Base-by-base conservation (phyloP, 129 eudicot species). In the Ambrosia artemisiifolia region DNA sequence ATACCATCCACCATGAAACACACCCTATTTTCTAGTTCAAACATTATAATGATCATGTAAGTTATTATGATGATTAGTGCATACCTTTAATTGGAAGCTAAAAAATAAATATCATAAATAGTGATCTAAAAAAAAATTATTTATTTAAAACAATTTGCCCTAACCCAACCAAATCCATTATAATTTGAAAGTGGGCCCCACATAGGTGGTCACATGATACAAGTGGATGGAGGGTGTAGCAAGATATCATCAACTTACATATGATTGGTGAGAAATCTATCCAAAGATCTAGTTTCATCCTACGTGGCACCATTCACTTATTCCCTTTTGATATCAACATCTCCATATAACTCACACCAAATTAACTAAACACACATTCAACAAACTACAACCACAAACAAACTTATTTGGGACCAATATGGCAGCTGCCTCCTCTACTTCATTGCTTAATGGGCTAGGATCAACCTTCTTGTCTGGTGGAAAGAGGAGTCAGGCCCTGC, bases 401-500 rank as follows among this genome's bases (percentile, higher is more conserved):
- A 67, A 19, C 49, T 47, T 28, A 11, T 73, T 47, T 57, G 24
- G 36, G 12, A 50, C 59, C 53, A 66, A 47, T 63, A 60, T 72
- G 70, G 70, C 73, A 48, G 89, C 89, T 69, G 81, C 94, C 33
- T 79, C 91, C 49, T 86, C 96, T 53, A 80, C 96, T 78, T 90
- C 98, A 24, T 67, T 93, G 30, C 76, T 88, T 8, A 92, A 89
- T 79, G 96, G 98, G 42, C 20, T 91, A 62, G 90, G 85, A n/a
- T 92, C 98, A 60, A 54, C 88, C 74, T 89, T 93, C 80, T 75
- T 87, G 84, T 76, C 84, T 30, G 92, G 98, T 32, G 90, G 86
- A 51, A 83, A 82, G 75, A 83, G 83, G 70, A 78, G 83, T 77
- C 87, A 80, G 54, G 54, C 85, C 20, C 50, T 90, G 67, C 32